Evolutionary conservation across 2,329 filamentous ascomycete genomes (phyloP).

Genomic region (Paecilomyces fulvus): DNA sequence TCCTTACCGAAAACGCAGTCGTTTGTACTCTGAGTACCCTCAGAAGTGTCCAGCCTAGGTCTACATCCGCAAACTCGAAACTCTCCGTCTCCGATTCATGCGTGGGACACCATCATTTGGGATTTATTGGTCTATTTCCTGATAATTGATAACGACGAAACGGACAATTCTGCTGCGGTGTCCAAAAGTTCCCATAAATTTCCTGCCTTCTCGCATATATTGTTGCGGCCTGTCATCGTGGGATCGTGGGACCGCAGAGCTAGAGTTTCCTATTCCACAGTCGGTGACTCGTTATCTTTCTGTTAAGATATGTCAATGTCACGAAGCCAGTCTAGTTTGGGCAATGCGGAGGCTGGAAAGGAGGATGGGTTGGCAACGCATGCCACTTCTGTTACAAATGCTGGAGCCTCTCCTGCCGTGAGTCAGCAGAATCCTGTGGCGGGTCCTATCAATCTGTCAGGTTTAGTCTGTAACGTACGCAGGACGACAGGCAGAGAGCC

Average conservation of each 20-base stretch:
- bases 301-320: slow-evolving; percentile 15
- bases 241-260: neutral
- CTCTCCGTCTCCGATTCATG: neutral
- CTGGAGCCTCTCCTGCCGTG: slow-evolving; percentile 22
- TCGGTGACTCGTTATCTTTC: neutral
- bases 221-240: neutral
- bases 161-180: neutral
- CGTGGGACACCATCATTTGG: neutral
- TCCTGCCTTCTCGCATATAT: neutral
- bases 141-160: neutral
- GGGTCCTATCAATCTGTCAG: slow-evolving; percentile 54
- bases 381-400: slow-evolving; percentile 5
- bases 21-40: neutral
- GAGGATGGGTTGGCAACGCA: slow-evolving; percentile 16
- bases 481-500: slow-evolving; percentile 87
- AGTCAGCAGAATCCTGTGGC: slow-evolving; percentile 20
- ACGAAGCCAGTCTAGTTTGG: slow-evolving; percentile 32
- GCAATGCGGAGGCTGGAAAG: slow-evolving; percentile 22
- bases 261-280: neutral
- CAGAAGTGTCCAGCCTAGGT: neutral
- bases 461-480: slow-evolving; percentile 60
- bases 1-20: neutral
- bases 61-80: neutral
- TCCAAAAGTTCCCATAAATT: neutral
- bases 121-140: neutral